These are phyloP conservation scores for Spathaspora sp. DNA, from an alignment of 1,139 yeast species.

Conservation along the genomic window DNA sequence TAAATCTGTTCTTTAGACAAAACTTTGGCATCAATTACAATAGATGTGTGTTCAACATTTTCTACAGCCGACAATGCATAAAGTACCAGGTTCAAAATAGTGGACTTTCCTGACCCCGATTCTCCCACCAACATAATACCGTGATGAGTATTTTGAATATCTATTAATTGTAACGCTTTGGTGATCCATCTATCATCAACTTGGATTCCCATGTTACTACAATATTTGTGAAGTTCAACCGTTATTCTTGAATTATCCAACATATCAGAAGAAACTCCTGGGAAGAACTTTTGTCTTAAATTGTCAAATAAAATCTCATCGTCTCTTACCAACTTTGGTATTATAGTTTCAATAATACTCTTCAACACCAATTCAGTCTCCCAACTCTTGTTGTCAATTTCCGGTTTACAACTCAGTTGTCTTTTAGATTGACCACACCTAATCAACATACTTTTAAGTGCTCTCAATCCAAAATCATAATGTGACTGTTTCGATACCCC, in stretches of 20 bases:
- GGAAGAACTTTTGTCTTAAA: slow-evolving; percentile 28
- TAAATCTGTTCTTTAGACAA: slow-evolving; percentile 63
- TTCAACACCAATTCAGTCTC: slow-evolving; percentile 48
- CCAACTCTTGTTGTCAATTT: slow-evolving; percentile 8
- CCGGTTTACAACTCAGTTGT: slow-evolving; percentile 2
- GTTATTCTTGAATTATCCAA: slow-evolving; percentile 19
- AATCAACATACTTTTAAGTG: slow-evolving; percentile 65
- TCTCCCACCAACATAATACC: slow-evolving; percentile 83
- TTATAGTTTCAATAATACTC: slow-evolving; percentile 58
- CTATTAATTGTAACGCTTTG: slow-evolving; percentile 63
- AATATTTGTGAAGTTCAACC: slow-evolving; percentile 14
- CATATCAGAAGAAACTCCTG: slow-evolving; percentile 14
- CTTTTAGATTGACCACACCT: slow-evolving; percentile 57
- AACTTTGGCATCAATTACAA: slow-evolving; percentile 73
- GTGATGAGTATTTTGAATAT: slow-evolving; percentile 65
- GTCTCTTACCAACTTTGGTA: slow-evolving; percentile 59
- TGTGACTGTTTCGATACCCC: slow-evolving; percentile 59
- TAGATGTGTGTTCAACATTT: slow-evolving; percentile 36
- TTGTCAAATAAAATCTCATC: slow-evolving; percentile 47
- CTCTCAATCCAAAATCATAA: slow-evolving; percentile 88
- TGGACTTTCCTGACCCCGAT: slow-evolving; percentile 75
- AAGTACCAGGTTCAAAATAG: slow-evolving; percentile 51
- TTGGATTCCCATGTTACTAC: slow-evolving; percentile 20
- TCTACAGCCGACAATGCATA: slow-evolving; percentile 40
- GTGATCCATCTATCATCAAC: slow-evolving; percentile 44